These are phyloP conservation scores for Nakataea oryzae DNA, from an alignment of 2,329 filamentous ascomycete genomes.

Conservation along the genomic window DNA sequence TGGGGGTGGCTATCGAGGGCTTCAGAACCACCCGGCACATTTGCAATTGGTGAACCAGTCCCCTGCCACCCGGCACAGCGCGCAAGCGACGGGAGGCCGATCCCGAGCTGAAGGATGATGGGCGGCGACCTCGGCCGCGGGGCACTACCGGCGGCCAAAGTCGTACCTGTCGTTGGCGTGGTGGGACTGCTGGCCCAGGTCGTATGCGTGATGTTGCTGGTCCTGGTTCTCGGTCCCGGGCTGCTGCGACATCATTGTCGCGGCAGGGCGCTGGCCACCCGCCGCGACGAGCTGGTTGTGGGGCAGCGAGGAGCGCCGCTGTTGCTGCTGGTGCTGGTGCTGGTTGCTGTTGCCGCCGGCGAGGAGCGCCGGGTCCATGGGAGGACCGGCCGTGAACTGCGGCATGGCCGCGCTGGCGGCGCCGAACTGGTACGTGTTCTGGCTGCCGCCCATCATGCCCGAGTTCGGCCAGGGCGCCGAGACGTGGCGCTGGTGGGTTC, in stretches of 20 bases:
- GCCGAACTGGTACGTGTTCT: not conserved
- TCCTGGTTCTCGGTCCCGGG: not conserved
- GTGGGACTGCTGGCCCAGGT: not conserved
- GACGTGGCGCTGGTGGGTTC: slow-evolving; percentile 1
- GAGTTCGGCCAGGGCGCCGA: not conserved
- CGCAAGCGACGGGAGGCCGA: too few relatives aligned
- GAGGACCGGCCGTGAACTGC: not conserved
- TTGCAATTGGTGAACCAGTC: too few relatives aligned
- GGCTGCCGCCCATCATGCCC: not conserved
- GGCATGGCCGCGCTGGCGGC: not conserved
- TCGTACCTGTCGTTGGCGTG: not conserved
- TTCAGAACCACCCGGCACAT: too few relatives aligned
- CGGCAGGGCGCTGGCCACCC: not conserved
- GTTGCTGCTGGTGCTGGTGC: too few relatives aligned
- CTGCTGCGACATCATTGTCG: not conserved
- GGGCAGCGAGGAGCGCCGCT: not conserved
- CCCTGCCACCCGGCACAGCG: too few relatives aligned
- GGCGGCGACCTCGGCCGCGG: too few relatives aligned
- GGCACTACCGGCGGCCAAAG: not conserved
- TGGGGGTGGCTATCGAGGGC: too few relatives aligned
- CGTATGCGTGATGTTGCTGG: not conserved
- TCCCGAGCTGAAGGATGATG: too few relatives aligned
- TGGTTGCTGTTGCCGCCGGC: not conserved
- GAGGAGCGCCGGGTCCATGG: not conserved
- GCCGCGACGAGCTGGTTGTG: not conserved